phyloP scores from a whole-genome alignment of 164 flowering plant genomes.

The Macadamia tetraphylla region DNA sequence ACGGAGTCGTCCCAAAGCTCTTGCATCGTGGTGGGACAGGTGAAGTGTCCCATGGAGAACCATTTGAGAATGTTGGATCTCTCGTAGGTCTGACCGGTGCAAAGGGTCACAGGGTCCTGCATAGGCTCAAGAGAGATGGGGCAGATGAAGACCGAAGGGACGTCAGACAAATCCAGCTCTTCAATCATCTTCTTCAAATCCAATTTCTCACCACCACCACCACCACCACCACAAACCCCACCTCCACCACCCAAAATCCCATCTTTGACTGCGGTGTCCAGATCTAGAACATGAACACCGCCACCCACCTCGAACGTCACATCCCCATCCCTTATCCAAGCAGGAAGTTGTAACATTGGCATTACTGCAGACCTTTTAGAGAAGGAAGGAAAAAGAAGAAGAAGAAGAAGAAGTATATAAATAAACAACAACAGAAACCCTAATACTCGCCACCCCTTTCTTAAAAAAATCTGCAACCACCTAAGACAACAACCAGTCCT shows the following conservation, averaged over 20 bases:
- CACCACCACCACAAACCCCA: constrained; percentile 11
- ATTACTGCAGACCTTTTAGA: constrained; percentile 21
- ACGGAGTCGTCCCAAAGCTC: constrained; percentile 53
- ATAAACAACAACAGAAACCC: constrained; percentile 1
- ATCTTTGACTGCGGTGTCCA: constrained; percentile 47
- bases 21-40: constrained; percentile 76
- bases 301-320: constrained; percentile 30
- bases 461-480: constrained; percentile 3
- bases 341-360: constrained; percentile 38
- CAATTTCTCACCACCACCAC: constrained; percentile 29
- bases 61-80: constrained; percentile 65
- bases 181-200: constrained; percentile 48
- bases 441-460: constrained; percentile 2
- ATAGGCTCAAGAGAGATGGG: constrained; percentile 81
- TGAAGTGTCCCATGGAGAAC: constrained; percentile 56
- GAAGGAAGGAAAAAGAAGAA: neutral
- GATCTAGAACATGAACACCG: constrained; percentile 46
- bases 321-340: constrained; percentile 28
- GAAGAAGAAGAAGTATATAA: neutral
- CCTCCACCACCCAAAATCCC: constrained; percentile 36
- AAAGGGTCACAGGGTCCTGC: constrained; percentile 75
- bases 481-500: constrained; percentile 2
- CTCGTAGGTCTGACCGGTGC: constrained; percentile 79
- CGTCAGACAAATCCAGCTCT: constrained; percentile 42
- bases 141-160: constrained; percentile 68